Evolutionary conservation across 108 stramenopile genomes (phyloP).

Genomic region (Cylindrotheca fusiformis): DNA sequence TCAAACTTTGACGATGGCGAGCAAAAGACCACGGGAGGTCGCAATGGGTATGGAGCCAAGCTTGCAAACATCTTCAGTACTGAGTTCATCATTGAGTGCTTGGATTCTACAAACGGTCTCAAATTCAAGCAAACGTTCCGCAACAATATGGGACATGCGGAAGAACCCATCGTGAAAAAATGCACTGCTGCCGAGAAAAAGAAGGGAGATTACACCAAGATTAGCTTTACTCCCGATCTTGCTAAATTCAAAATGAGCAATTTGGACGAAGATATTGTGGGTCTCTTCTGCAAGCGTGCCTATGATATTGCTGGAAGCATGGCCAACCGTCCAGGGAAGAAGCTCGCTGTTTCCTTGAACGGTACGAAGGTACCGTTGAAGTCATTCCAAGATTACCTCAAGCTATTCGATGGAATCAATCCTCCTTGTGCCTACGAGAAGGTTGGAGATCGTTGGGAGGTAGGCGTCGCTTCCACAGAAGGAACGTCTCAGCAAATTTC

Average conservation of each 20-base stretch:
- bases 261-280: conserved; percentile 90
- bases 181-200: conserved; percentile 65
- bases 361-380: conserved; percentile 87
- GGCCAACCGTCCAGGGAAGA: conserved; percentile 78
- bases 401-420: conserved; percentile 85
- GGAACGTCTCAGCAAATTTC: conserved; percentile 92
- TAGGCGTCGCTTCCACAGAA: conserved; percentile 85
- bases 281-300: conserved; percentile 91
- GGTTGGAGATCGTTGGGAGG: conserved; percentile 93
- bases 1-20: conserved; percentile 98
- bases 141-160: conserved; percentile 88
- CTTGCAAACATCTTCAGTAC: conserved; percentile 98
- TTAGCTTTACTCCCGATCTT: conserved; percentile 96
- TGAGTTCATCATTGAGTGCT: conserved; percentile 88
- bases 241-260: conserved; percentile 88
- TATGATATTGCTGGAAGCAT: conserved; percentile 98
- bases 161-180: conserved; percentile 65
- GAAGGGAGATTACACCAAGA: conserved; percentile 93
- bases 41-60: conserved; percentile 99
- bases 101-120: conserved; percentile 71
- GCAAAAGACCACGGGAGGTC: conserved; percentile 97
- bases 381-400: conserved; percentile 91
- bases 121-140: conserved; percentile 85
- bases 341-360: conserved; percentile 89
- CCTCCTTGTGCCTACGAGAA: conserved; percentile 80